Percentiles rank a stretch among this genome's conserved stretches.
phyloP scores from a whole-genome alignment of 768 basidiomycete genomes.

The Suillus hirtellus region DNA sequence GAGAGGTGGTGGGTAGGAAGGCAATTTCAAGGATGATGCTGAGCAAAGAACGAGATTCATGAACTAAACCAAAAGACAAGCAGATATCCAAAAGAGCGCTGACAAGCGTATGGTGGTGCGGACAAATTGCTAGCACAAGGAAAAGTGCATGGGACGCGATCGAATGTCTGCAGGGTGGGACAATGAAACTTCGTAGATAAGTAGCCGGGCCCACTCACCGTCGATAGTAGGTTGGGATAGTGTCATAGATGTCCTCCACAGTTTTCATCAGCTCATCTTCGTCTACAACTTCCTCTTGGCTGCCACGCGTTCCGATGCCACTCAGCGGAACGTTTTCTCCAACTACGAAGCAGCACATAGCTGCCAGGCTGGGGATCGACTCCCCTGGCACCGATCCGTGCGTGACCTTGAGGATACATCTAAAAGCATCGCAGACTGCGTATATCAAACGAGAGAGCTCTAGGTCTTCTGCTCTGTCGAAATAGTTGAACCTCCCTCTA shows the following conservation, averaged over 20 bases:
- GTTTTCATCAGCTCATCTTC: slow-evolving; percentile 27
- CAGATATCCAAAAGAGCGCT: slow-evolving; percentile 52
- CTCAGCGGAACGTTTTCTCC: slow-evolving; percentile 45
- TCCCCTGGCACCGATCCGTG: slow-evolving; percentile 19
- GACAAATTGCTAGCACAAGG: slow-evolving; percentile 45
- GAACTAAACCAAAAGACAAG: slow-evolving; percentile 41
- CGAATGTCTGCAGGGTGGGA: slow-evolving; percentile 38
- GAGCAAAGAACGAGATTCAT: slow-evolving; percentile 47
- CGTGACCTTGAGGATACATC: slow-evolving; percentile 46
- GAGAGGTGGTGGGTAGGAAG: slow-evolving; percentile 28
- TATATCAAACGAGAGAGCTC: slow-evolving; percentile 51
- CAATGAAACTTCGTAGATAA: slow-evolving; percentile 8
- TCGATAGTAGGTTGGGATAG: slow-evolving; percentile 52
- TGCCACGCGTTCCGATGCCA: slow-evolving; percentile 17
- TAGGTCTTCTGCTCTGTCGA: slow-evolving; percentile 37
- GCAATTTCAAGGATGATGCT: slow-evolving; percentile 41
- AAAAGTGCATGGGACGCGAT: slow-evolving; percentile 54
- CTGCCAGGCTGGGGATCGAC: slow-evolving; percentile 40
- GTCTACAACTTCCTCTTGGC: slow-evolving; percentile 26
- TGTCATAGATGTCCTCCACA: slow-evolving; percentile 48
- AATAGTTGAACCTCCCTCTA: slow-evolving; percentile 27
- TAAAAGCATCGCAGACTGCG: slow-evolving; percentile 57
- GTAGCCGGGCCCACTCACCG: slow-evolving; percentile 37
- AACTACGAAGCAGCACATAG: slow-evolving; percentile 47
- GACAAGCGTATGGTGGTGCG: slow-evolving; percentile 50